Evolutionary conservation across 129 eudicot genomes (phyloP), one percentile per base, ranked within the genome.

Genomic region (Saposhnikovia divaricata): DNA sequence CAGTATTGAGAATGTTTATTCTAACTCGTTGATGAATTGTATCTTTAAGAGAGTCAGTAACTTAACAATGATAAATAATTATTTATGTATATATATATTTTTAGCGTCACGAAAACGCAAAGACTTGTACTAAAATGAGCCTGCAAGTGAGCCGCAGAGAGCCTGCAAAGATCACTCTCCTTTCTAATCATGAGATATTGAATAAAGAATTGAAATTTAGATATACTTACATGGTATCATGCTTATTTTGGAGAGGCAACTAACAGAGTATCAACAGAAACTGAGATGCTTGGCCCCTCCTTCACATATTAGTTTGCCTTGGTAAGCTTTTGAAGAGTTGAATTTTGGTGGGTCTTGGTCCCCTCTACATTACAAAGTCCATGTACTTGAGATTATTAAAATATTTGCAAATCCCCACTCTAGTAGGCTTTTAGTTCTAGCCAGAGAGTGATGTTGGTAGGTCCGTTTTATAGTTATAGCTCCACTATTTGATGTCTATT

Each of bases 81-180:
- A 19, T 65, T 65, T 25, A 25, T 11, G 16, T 25, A 27, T 9
- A 2, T 27, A 28, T 6, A 9, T 59, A 15, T n/a, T n/a, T 59
- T 21, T 66, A 11, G 40, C 72, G 21, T 66, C 21, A 31, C 34
- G 19, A 66, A 66, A 66, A 13, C 42, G 42, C 72, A 8, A 31
- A 66, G 72, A 66, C 72, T 65, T 31, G 72, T 66, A 31, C 42
- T 66, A 66, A 66, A n/a, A 66, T 66, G 19, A 31, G 42, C 42
- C 72, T 66, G 72, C 72, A 66, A 31, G 72, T 66, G 23, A 15
- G 42, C 5, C 42, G 21, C 31, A 19, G 42, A 66, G 23, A 66
- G 42, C 72, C 72, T 66, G 21, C 68, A 59, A 59, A 59, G 34
- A 59, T 59, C 34, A 31, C 34, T 34, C 15, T 59, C 12, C 34